Evolutionary conservation across 2,329 filamentous ascomycete genomes (phyloP), one percentile per base, ranked within the genome.

Genomic region (Botrytis pseudocinerea): DNA sequence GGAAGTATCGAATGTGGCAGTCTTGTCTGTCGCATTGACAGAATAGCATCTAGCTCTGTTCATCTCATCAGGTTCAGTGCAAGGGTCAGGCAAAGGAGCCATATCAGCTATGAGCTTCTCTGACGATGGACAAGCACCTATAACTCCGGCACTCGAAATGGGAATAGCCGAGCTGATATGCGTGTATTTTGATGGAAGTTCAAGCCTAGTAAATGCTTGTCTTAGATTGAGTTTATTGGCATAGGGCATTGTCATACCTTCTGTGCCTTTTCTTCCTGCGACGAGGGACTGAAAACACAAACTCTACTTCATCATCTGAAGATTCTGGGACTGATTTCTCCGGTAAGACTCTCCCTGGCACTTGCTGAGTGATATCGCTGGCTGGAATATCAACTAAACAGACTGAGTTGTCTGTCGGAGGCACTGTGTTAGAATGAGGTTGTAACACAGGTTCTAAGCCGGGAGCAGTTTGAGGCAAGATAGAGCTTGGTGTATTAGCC

Each of bases 201-300:
- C 68, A n/a, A 46, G 44, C 38, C 54, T 66, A 54, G 42, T 18
- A 59, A 65, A 22, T 35, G 12, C 20, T 71, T 38, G 44, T 2
- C 35, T 71, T 64, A 71, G 69, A 35, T 42, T 54, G 46, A 69
- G 18, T 38, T 28, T 20, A 25, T 22, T 10, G 16, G 9, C 40
- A 18, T 9, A 22, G 32, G 14, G 42, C 22, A 18, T 72, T 73
- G 38, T 77, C 76, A 62, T 75, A 80, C 74, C 76, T 76, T 76
- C 79, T 82, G 60, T 76, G 78, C 75, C 80, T 84, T 78, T 84
- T 85, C 69, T 75, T 78, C 70, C 72, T 77, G 44, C 76, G 75
- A 54, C 84, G 82, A 16, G 84, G 83, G 38, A 83, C 82, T 32
- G 81, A 82, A 61, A 83, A 85, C 46, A 86, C 79, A 71, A 85